A percentile compares a stretch with the other conserved stretches of the same genome.
Conservation (phyloP, 169 alveolate genomes). For the Cryptosporidium ubiquitum region DNA sequence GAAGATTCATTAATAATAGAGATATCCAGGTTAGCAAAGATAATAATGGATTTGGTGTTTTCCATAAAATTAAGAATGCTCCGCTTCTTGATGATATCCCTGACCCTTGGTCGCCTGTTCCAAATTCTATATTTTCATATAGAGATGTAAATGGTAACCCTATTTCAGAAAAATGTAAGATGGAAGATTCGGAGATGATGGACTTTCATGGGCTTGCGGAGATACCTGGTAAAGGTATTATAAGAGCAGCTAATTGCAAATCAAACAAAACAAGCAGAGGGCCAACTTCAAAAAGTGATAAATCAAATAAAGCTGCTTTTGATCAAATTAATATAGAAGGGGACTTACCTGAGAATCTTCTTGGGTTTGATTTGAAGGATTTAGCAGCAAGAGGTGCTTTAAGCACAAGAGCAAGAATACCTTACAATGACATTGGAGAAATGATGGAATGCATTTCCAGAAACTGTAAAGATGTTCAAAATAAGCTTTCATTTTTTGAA, state of each 20-base stretch:
- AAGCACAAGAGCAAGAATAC: constrained; percentile 34
- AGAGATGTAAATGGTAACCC: constrained; percentile 62
- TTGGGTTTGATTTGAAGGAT: constrained; percentile 59
- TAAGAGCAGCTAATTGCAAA: constrained; percentile 10
- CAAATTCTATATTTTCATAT: constrained; percentile 39
- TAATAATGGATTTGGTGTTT: constrained; percentile 46
- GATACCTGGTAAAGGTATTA: constrained; percentile 33
- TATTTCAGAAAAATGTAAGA: constrained; percentile 17
- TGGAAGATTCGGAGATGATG: constrained; percentile 20
- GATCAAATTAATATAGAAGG: constrained; percentile 8
- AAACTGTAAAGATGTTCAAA: constrained; percentile 71
- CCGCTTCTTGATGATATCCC: constrained; percentile 71
- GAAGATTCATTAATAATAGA: not conserved
- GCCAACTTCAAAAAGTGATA: not conserved
- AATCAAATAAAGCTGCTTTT: not conserved
- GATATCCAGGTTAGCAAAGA: constrained; percentile 29
- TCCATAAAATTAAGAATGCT: constrained; percentile 24
- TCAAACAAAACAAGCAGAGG: not conserved
- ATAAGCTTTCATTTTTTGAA: constrained; percentile 41
- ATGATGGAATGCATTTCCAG: constrained; percentile 70
- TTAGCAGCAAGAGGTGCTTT: constrained; percentile 40
- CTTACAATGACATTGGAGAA: constrained; percentile 65
- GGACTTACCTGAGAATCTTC: not conserved
- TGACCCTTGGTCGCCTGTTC: constrained; percentile 47
- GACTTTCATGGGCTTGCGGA: constrained; percentile 72